Conservation (phyloP, 2,329 filamentous ascomycete genomes). For the Xylaria sp. region DNA sequence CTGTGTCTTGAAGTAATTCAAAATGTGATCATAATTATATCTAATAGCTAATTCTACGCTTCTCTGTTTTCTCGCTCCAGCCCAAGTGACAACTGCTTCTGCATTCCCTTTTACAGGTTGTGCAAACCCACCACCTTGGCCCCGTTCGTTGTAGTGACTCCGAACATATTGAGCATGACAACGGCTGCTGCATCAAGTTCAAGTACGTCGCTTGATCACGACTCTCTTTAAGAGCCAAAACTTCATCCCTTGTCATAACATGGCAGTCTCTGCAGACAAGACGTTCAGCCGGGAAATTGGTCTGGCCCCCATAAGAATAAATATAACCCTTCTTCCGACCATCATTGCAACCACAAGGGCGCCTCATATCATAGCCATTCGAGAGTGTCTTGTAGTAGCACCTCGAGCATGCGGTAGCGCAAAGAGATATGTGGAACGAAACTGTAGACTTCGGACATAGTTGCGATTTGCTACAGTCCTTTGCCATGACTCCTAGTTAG, state of each 20-base stretch:
- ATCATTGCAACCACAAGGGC: conserved; percentile 1
- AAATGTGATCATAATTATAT: background rate
- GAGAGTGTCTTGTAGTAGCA: conserved; percentile 17
- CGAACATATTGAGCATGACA: conserved; percentile 16
- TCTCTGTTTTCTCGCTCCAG: conserved; percentile 10
- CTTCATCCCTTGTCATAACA: background rate
- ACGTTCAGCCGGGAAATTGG: background rate
- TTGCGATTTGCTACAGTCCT: conserved; percentile 12
- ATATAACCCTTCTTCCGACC: background rate
- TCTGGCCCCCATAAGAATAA: background rate
- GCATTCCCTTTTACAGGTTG: conserved; percentile 20
- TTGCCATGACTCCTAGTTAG: background rate
- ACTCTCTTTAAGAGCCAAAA: conserved; percentile 11
- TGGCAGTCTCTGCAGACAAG: conserved; percentile 16
- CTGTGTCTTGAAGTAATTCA: too few relatives aligned
- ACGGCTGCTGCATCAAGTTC: conserved; percentile 16
- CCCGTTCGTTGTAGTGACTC: conserved; percentile 15
- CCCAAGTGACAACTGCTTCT: conserved; percentile 8
- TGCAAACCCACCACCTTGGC: conserved; percentile 23
- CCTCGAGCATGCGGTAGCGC: conserved; percentile 14
- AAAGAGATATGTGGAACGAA: conserved; percentile 23
- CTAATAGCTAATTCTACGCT: background rate
- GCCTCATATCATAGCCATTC: background rate
- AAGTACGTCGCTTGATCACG: conserved; percentile 9
- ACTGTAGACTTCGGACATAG: background rate